phyloP scores from a whole-genome alignment of 2,329 filamentous ascomycete species.

The Thielaviopsis punctulata region DNA sequence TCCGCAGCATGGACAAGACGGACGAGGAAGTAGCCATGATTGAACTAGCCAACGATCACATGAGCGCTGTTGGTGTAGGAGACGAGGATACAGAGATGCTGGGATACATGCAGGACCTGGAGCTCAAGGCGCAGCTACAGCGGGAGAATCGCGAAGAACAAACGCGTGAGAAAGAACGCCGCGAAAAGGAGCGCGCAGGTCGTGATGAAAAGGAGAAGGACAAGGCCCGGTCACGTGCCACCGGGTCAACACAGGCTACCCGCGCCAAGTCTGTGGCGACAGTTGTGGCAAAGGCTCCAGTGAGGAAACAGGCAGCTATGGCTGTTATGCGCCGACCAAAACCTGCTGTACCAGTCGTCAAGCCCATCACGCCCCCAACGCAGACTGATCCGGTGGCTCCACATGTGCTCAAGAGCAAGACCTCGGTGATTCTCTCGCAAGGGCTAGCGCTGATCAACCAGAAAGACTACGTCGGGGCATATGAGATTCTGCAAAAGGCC shows the following conservation, averaged over 20 bases:
- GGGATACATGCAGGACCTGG: slow-evolving; percentile 21
- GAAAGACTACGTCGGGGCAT: slow-evolving; percentile 41
- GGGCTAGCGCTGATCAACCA: slow-evolving; percentile 30
- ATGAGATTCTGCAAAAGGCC: slow-evolving; percentile 34
- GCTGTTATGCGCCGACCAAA: neutral
- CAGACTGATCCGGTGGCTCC: neutral
- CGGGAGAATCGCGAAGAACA: neutral
- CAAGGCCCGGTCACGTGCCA: slow-evolving; percentile 13
- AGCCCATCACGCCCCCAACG: neutral
- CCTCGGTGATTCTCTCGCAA: slow-evolving; percentile 20
- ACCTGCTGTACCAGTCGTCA: neutral
- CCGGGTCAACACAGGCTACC: slow-evolving; percentile 13
- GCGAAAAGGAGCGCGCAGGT: neutral
- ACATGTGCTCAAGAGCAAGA: slow-evolving; percentile 18
- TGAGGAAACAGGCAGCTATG: slow-evolving; percentile 12
- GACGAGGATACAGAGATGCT: slow-evolving; percentile 4
- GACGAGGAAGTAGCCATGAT: slow-evolving; percentile 28
- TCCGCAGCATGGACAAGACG: slow-evolving; percentile 29
- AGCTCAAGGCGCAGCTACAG: slow-evolving; percentile 16
- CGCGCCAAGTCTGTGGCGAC: slow-evolving; percentile 11
- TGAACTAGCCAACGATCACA: slow-evolving; percentile 30
- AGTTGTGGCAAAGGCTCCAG: slow-evolving; percentile 10
- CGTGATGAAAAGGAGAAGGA: neutral
- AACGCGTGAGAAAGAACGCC: neutral
- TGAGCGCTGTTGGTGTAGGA: slow-evolving; percentile 15